These are phyloP conservation scores for Trypanosoma congolense DNA, from an alignment of 208 protist species.

Conservation along the genomic window DNA sequence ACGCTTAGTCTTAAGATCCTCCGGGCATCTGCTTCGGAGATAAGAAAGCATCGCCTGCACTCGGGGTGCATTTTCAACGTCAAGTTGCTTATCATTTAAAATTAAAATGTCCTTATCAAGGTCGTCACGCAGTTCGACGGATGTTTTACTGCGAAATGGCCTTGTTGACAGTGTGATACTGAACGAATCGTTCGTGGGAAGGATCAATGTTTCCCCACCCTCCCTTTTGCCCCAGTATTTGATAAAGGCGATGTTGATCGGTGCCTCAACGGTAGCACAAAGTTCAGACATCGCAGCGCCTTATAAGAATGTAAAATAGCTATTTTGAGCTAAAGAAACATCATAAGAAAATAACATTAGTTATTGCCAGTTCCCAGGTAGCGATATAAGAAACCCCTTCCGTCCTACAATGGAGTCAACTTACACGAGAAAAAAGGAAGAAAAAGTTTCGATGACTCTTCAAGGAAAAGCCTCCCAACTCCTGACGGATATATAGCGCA, in stretches of 20 bases:
- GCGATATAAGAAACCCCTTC: too few relatives aligned
- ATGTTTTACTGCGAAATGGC: constrained; percentile 94
- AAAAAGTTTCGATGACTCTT: too few relatives aligned
- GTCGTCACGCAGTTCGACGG: constrained; percentile 70
- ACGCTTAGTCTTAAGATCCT: constrained; percentile 39
- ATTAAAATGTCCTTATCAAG: constrained; percentile 86
- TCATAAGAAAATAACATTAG: too few relatives aligned
- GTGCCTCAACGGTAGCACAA: constrained; percentile 89
- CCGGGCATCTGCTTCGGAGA: constrained; percentile 48
- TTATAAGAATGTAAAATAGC: constrained; percentile 4
- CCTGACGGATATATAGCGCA: too few relatives aligned
- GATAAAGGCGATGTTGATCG: constrained; percentile 99
- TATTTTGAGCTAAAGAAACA: too few relatives aligned
- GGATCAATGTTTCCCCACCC: constrained; percentile 86
- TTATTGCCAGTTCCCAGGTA: too few relatives aligned
- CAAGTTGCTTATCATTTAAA: constrained; percentile 92
- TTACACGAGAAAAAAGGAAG: too few relatives aligned
- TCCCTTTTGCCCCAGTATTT: constrained; percentile 99
- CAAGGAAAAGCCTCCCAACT: too few relatives aligned
- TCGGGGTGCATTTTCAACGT: constrained; percentile 61
- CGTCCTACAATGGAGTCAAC: too few relatives aligned
- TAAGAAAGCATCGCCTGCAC: constrained; percentile 72
- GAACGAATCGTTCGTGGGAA: constrained; percentile 96
- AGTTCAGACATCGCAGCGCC: constrained; percentile 8
- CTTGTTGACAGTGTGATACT: constrained; percentile 94